These are phyloP conservation scores for Tolypocladium ophioglossoides DNA, from an alignment of 2,329 filamentous ascomycete genomes.

Conservation along the genomic window DNA sequence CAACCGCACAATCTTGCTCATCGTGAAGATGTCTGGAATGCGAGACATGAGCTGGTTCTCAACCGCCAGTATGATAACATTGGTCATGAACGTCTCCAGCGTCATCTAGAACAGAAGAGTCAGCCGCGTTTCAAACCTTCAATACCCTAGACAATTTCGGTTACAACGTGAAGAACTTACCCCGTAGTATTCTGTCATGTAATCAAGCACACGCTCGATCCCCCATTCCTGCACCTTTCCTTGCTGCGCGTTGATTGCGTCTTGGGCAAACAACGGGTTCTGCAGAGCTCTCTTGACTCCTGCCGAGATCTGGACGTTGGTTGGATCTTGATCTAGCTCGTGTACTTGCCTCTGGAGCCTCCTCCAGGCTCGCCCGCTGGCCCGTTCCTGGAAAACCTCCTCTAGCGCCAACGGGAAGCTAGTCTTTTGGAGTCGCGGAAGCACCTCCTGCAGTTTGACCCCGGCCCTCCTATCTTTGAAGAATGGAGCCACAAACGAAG, in stretches of 20 bases:
- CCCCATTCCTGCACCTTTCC: background rate
- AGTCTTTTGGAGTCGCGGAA: background rate
- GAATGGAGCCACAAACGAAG: background rate
- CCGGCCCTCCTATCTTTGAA: background rate
- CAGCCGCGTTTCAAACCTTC: background rate
- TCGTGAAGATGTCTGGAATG: background rate
- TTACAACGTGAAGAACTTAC: constrained; percentile 8
- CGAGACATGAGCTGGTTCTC: constrained; percentile 4
- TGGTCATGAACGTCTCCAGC: constrained; percentile 2
- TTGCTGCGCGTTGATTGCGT: background rate
- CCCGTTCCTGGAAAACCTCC: background rate
- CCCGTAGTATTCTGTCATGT: constrained; percentile 30
- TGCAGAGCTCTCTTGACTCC: background rate
- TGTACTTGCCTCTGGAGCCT: background rate
- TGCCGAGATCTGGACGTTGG: background rate
- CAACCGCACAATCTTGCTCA: background rate
- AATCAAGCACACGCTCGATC: constrained; percentile 15
- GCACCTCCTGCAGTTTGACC: background rate
- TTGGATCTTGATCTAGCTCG: background rate
- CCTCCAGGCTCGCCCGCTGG: background rate
- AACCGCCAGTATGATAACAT: constrained; percentile 1
- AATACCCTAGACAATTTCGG: background rate
- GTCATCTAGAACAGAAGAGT: background rate
- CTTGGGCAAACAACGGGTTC: background rate
- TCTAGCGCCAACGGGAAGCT: background rate